Evolutionary conservation across 192 early-diverging fungal species (phyloP), one percentile per base, ranked within the genome.

Genomic region (Podila horticola): DNA sequence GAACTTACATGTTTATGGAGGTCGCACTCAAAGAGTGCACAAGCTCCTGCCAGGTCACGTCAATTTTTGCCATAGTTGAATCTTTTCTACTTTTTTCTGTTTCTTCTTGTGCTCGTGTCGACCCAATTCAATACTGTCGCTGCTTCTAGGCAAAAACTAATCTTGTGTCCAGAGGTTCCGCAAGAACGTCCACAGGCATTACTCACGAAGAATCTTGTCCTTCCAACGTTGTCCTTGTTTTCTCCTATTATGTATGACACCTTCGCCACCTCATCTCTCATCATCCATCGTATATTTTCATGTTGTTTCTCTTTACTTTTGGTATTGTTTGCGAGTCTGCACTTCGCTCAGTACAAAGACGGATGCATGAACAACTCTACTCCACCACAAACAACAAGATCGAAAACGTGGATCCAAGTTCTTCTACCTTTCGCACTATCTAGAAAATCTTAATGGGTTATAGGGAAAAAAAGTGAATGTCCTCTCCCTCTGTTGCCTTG

Each of bases 251-350:
- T 19, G 26, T 28, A 65, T 65, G 41, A 50, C 64, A 65, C 48
- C 64, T 65, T 65, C n/a, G 22, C 12, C 0, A 11, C 24, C 64
- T 50, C 64, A 65, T 65, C 48, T 65, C 41, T 65, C 64, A 49
- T 49, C 64, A 65, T 65, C 29, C 29, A 26, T 60, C 31, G 24
- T 41, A 1, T n/a, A 45, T 48, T 31, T 1, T 28, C 1, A 24
- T 17, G n/a, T 7, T 45, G 29, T 51, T 50, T 45, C 22, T 13
- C 33, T 41, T 29, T 38, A 1, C 26, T 55, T 2, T 49, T 61
- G 12, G 5, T 20, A 19, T 19, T n/a, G 10, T 61, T 10, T 36
- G 34, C 1, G 59, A 45, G 12, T 22, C 33, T 58, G 11, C 5
- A 33, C 31, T 31, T 33, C n/a, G 2, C 22, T 4, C 49, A 24